Evolutionary conservation across 2,329 filamentous ascomycete species (phyloP), one percentile per base, ranked within the genome.

Genomic region (Claviceps humidiphila): DNA sequence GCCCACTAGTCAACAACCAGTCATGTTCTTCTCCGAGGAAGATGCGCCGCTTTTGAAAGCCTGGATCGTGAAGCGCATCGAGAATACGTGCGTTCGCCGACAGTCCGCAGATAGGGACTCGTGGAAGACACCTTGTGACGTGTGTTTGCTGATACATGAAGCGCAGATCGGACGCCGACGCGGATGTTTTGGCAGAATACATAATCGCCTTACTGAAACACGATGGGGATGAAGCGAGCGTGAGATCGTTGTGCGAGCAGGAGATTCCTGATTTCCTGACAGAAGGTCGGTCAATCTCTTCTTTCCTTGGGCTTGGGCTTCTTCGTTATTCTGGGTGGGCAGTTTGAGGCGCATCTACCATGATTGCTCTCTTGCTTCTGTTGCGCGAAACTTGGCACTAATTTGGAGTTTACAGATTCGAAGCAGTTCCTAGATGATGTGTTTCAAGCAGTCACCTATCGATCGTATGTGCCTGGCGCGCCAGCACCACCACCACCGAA

Each of bases 101-200:
- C 30, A 34, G 30, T 34, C 30, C 30, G 30, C 30, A 34, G 30
- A 34, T 34, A 9, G 3, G 8, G 30, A 11, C 30, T 34, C 30
- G 30, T 34, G 30, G 9, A 34, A 11, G 30, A 34, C 30, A 9
- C 4, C 30, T 34, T 11, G 9, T 34, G 30, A 34, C 30, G 30
- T 34, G 30, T 34, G 30, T 34, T 58, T 47, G 60, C 54, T 5
- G 30, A 37, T n/a, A 8, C n/a, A 17, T 41, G 39, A 26, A 48
- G 54, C 47, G 30, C 56, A 88, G 85, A 51, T 87, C 85, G 30
- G 86, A 90, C 61, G 86, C 85, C 49, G 87, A 93, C 64, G 79
- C 83, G 37, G 87, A 89, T 61, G 85, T 91, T 5, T 80, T 93
- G 3, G 87, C 86, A 47, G 87, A 93, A 60, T 93, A 90, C 64